A percentile compares a stretch with the other conserved stretches of the same genome.
Conservation (phyloP, 768 basidiomycete species). For the Auricularia heimuer region DNA sequence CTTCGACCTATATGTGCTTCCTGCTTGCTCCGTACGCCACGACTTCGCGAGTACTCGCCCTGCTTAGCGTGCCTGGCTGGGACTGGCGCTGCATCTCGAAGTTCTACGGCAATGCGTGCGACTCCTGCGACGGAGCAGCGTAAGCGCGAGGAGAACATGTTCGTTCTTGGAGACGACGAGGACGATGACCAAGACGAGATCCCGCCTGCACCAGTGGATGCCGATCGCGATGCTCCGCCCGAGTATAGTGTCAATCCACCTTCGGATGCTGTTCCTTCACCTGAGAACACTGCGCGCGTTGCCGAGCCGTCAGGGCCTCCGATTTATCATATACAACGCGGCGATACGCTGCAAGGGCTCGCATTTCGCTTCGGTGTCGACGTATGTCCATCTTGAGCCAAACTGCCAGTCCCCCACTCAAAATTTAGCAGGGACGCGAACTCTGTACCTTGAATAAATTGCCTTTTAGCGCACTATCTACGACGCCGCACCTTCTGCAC, state of each 20-base stretch:
- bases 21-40: slow-evolving; percentile 51
- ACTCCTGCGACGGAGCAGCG: slow-evolving; percentile 35
- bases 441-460: slow-evolving; percentile 61
- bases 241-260: not conserved
- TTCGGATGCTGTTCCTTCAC: slow-evolving; percentile 7
- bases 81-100: slow-evolving; percentile 28
- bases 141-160: slow-evolving; percentile 47
- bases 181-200: slow-evolving; percentile 35
- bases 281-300: slow-evolving; percentile 3
- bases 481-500: slow-evolving; percentile 66
- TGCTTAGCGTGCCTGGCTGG: slow-evolving; percentile 62
- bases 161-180: slow-evolving; percentile 56
- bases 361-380: slow-evolving; percentile 50
- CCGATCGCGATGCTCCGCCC: not conserved
- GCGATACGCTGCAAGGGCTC: slow-evolving; percentile 58
- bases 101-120: slow-evolving; percentile 8
- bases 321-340: slow-evolving; percentile 44
- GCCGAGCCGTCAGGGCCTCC: slow-evolving; percentile 3
- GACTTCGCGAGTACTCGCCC: slow-evolving; percentile 58
- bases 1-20: slow-evolving; percentile 49
- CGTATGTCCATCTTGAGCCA: slow-evolving; percentile 30
- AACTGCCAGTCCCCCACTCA: not conserved
- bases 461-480: slow-evolving; percentile 52
- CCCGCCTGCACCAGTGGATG: slow-evolving; percentile 9
- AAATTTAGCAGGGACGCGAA: slow-evolving; percentile 34